Evolutionary conservation across 106 monocot species (phyloP), one percentile per base, ranked within the genome.

Genomic region (Apostasia shenzhenica): DNA sequence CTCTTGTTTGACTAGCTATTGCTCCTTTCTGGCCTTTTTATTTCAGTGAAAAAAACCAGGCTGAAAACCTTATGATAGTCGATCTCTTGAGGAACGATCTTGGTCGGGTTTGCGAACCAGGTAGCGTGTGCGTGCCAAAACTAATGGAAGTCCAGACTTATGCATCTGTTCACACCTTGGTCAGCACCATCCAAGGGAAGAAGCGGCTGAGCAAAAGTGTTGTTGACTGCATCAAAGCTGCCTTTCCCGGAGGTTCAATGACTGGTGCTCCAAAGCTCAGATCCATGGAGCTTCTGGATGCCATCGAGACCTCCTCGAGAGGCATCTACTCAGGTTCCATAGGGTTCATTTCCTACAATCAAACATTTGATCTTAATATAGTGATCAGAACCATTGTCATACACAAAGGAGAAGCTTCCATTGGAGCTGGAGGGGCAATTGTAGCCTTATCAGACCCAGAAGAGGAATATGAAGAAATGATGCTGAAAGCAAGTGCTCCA

Each of bases 61-160:
- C 97, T 55, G 92, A 97, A 80, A 97, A 97, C 51, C 70, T 97
- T 45, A 97, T 97, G 95, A 97, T 97, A 45, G 92, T 97, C n/a
- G 92, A 97, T 75, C 92, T 97, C 37, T 82, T 92, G 45, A 81
- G 95, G 67, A 97, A 97, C 67, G 92, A 97, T 38, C 78, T 92
- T 48, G 97, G 97, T 6, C 80, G 83, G 37, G 92, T 97, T 68
- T 97, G 92, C 66, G 81, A 85, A 81, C 81, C 92, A 38, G 92
- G 92, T 3, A 92, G 81, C 3, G 97, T 92, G 14, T 76, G 66
- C 61, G 89, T 92, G 8, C 89, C 92, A 61, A 49, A 54, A 7
- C 77, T 97, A 7, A 97, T 97, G 89, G 84, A 89, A 54, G 77
- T 92, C 4, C 81, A 97, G 71, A 89, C 97, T 5, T 97, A 97